These are phyloP conservation scores for Thamnidium elegans DNA, from an alignment of 192 early-diverging fungal genomes.

Conservation along the genomic window DNA sequence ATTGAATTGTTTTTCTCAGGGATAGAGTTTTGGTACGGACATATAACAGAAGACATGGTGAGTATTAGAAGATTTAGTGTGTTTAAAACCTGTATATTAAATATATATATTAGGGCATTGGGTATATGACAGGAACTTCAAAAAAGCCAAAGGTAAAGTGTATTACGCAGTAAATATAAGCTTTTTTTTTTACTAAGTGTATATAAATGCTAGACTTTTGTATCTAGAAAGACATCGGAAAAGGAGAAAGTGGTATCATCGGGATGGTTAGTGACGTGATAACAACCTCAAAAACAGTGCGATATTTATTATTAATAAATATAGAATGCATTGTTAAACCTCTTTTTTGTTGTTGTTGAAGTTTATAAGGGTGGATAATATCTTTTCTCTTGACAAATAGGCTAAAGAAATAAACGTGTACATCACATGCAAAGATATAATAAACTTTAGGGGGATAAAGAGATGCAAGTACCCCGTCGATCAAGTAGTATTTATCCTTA, in stretches of 20 bases:
- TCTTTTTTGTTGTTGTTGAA: no score
- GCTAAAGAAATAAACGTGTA: no score
- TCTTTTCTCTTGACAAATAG: no score
- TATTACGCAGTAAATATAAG: background rate
- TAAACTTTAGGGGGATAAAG: no score
- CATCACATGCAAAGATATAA: no score
- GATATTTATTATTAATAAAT: no score
- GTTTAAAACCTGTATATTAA: background rate
- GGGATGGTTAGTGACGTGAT: conserved; percentile 17
- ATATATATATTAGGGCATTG: conserved; percentile 21
- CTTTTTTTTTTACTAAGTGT: background rate
- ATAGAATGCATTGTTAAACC: no score
- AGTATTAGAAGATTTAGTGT: background rate
- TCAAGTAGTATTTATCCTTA: no score
- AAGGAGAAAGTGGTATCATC: conserved; percentile 3
- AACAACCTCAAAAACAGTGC: no score
- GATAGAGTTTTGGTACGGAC: conserved; percentile 65
- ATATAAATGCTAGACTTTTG: conserved; percentile 12
- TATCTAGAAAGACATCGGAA: conserved; percentile 14
- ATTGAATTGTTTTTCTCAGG: background rate
- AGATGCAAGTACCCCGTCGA: no score
- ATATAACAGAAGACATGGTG: conserved; percentile 75
- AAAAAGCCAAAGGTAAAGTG: conserved; percentile 18
- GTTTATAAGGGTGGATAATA: no score
- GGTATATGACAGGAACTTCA: conserved; percentile 24